Evolutionary conservation across 257 asterid genomes (phyloP).

Genomic region (Przewalskia tangutica): DNA sequence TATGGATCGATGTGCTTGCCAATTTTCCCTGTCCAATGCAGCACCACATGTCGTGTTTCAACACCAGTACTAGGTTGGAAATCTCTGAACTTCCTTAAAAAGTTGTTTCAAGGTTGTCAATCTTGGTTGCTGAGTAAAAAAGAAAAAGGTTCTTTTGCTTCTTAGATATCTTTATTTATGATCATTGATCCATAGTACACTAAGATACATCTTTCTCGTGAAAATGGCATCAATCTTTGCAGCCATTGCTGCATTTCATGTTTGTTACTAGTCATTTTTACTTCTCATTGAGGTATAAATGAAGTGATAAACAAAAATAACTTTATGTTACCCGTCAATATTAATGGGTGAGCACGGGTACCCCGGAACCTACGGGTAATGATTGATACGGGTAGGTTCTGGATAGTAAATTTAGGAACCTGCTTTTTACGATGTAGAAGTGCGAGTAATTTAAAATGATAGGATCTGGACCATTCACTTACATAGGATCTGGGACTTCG

Average conservation of each 20-base stretch:
- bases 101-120: background rate
- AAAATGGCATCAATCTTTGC: background rate
- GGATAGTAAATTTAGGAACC: too few species aligned
- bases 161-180: background rate
- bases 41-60: background rate
- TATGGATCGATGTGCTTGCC: slow-evolving; percentile 35
- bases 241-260: slow-evolving; percentile 3
- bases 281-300: background rate
- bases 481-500: too few species aligned
- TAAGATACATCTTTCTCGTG: background rate
- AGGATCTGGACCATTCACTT: too few species aligned
- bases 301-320: background rate
- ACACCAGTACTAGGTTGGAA: background rate
- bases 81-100: background rate
- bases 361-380: too few species aligned
- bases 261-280: background rate
- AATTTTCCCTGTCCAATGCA: background rate
- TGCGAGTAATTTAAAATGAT: too few species aligned
- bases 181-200: background rate
- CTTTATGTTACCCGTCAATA: background rate
- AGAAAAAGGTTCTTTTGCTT: background rate
- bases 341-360: too few species aligned
- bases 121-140: background rate
- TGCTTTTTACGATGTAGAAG: too few species aligned
- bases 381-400: too few species aligned